These are phyloP conservation scores for Backusella tuberculispora DNA, from an alignment of 192 early-diverging fungal genomes.

Conservation along the genomic window DNA sequence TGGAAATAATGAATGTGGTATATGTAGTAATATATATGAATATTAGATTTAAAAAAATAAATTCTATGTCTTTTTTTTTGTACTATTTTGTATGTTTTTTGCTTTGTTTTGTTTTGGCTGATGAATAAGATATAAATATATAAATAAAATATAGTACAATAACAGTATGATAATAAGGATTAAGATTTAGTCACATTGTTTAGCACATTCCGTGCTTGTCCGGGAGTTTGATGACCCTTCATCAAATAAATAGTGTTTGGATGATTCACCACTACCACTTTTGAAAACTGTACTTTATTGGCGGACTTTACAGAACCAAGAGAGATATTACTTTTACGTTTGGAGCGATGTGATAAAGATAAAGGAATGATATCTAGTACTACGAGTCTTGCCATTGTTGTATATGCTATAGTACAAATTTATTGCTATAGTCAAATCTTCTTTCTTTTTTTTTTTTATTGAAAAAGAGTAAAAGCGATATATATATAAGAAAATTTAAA, in stretches of 20 bases:
- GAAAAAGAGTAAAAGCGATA: neutral
- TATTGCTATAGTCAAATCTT: neutral
- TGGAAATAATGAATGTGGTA: neutral
- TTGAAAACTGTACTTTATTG: conserved; percentile 11
- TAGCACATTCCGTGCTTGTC: conserved; percentile 10
- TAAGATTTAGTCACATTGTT: conserved; percentile 2
- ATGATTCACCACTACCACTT: conserved; percentile 6
- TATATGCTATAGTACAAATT: neutral
- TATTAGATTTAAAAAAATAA: too few species aligned
- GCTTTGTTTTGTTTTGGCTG: neutral
- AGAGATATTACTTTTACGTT: conserved; percentile 2
- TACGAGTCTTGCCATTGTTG: neutral
- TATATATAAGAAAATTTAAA: neutral
- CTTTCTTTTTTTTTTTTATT: neutral
- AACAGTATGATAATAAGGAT: neutral
- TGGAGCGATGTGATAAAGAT: conserved; percentile 4
- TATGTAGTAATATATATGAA: neutral
- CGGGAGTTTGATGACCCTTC: conserved; percentile 12
- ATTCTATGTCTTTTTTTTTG: neutral
- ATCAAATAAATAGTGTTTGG: conserved; percentile 11
- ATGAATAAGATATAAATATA: neutral
- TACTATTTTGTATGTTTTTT: neutral
- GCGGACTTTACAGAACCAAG: neutral
- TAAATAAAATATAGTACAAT: conserved; percentile 18
- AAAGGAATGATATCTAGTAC: conserved; percentile 2